A percentile compares a stretch with the other conserved stretches of the same genome.
phyloP scores from a whole-genome alignment of 495 filamentous ascomycete genomes.

The Chaetomium fimeti region DNA sequence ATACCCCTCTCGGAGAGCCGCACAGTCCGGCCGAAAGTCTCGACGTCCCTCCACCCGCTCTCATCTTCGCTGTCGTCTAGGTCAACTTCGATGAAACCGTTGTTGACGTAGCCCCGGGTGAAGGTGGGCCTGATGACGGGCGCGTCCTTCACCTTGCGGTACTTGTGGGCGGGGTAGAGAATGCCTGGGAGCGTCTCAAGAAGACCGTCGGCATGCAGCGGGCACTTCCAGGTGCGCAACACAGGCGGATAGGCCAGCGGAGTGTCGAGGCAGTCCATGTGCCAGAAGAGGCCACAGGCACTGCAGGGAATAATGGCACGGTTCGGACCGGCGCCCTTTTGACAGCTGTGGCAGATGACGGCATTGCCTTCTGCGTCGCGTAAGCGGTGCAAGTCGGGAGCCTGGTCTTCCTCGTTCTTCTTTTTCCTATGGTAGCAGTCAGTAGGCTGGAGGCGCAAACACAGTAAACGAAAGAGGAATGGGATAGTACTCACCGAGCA shows the following conservation, averaged over 20 bases:
- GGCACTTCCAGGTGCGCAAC: slow-evolving; percentile 79
- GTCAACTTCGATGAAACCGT: slow-evolving; percentile 76
- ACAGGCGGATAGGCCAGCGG: slow-evolving; percentile 75
- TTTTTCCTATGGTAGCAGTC: slow-evolving; percentile 46
- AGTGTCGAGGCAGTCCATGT: slow-evolving; percentile 86
- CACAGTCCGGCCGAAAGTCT: slow-evolving; percentile 60
- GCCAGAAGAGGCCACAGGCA: slow-evolving; percentile 76
- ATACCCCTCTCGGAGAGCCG: slow-evolving; percentile 70
- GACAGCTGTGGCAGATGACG: slow-evolving; percentile 70
- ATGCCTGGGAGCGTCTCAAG: slow-evolving; percentile 40
- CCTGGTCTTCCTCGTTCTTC: slow-evolving; percentile 59
- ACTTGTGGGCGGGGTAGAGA: slow-evolving; percentile 50
- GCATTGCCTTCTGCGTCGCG: slow-evolving; percentile 65
- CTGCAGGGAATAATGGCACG: slow-evolving; percentile 75
- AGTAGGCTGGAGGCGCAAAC: slow-evolving; percentile 29
- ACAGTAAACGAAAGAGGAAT: slow-evolving; percentile 18
- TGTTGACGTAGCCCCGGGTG: slow-evolving; percentile 65
- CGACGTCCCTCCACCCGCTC: slow-evolving; percentile 42
- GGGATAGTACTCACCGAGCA: slow-evolving; percentile 31
- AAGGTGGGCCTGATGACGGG: slow-evolving; percentile 47
- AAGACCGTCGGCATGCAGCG: slow-evolving; percentile 70
- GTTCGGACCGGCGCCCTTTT: slow-evolving; percentile 54
- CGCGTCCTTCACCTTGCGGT: slow-evolving; percentile 53
- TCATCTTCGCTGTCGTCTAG: slow-evolving; percentile 55
- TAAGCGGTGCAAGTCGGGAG: slow-evolving; percentile 61